Evolutionary conservation across 306 rosid species (phyloP), one percentile per base, ranked within the genome.

Genomic region (Cicer arietinum): DNA sequence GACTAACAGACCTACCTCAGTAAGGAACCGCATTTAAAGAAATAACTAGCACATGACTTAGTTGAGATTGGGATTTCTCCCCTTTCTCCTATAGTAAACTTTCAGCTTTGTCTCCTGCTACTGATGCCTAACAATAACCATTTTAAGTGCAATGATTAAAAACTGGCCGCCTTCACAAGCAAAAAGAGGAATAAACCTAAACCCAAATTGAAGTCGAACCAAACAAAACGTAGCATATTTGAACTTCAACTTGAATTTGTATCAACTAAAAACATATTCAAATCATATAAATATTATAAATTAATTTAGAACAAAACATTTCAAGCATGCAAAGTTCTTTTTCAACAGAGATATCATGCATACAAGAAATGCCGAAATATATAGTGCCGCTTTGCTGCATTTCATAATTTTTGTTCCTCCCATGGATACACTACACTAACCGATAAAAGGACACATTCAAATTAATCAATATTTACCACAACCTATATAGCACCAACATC

Each of bases 311-410:
- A 69, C 44, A 39, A 11, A 46, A 69, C 40, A 68, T 37, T 57
- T 47, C 81, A 80, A 69, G 41, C 56, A 59, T 22, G 20, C 56
- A 52, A 20, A 40, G 7, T 16, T 61, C 6, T 8, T 3, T 25
- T 14, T 17, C 7, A 3, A 74, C n/a, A 47, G 40, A 60, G 8
- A 80, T 67, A 77, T 18, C 75, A 65, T 42, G 48, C 71, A 50
- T 12, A 63, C 47, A 71, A 46, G 43, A 12, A 53, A 66, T 35
- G 67, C 76, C 42, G 52, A 63, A 35, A 60, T 8, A 46, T 11
- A 2, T 8, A 17, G 53, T 8, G 72, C 43, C 18, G 2, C 71
- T 61, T 48, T 7, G 6, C 37, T 9, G 62, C 42, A 17, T 75
- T 50, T 62, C 7, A 48, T 63, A 40, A 37, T 63, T 63, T 41